These are phyloP conservation scores for Penicillium sp. DNA, from an alignment of 2,329 filamentous ascomycete species.

Conservation along the genomic window DNA sequence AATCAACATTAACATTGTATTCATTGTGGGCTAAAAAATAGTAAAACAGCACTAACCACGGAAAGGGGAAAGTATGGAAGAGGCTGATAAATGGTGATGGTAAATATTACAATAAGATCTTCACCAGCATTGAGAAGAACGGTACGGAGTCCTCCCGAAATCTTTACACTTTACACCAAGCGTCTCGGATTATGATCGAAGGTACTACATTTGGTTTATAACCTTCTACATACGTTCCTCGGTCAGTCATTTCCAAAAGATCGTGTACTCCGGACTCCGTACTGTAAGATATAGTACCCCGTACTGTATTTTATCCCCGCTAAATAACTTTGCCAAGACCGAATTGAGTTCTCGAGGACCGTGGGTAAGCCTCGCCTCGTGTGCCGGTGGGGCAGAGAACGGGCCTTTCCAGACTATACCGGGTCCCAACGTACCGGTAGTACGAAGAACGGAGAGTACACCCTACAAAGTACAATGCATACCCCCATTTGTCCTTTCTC, in stretches of 20 bases:
- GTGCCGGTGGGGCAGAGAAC: background rate
- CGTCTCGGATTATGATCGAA: background rate
- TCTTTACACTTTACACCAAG: too few species aligned
- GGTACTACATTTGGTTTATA: background rate
- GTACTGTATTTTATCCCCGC: background rate
- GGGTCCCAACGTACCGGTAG: background rate
- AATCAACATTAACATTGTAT: background rate
- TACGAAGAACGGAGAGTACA: background rate
- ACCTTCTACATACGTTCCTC: background rate
- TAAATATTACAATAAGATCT: background rate
- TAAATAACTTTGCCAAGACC: background rate
- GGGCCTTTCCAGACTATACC: background rate
- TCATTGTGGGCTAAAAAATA: background rate
- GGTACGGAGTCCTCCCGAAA: background rate
- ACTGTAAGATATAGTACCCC: background rate
- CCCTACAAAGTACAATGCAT: background rate
- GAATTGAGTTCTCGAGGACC: conserved; percentile 3
- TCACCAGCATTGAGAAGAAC: background rate
- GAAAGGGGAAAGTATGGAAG: background rate
- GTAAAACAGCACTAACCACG: background rate
- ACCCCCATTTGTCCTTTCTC: background rate
- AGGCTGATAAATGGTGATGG: background rate
- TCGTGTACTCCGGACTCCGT: background rate
- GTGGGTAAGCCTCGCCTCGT: background rate
- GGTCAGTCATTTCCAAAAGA: background rate